Evolutionary conservation across 202 grass and related monocot species (phyloP), one percentile per base, ranked within the genome.

Genomic region (Zoysia matrella): DNA sequence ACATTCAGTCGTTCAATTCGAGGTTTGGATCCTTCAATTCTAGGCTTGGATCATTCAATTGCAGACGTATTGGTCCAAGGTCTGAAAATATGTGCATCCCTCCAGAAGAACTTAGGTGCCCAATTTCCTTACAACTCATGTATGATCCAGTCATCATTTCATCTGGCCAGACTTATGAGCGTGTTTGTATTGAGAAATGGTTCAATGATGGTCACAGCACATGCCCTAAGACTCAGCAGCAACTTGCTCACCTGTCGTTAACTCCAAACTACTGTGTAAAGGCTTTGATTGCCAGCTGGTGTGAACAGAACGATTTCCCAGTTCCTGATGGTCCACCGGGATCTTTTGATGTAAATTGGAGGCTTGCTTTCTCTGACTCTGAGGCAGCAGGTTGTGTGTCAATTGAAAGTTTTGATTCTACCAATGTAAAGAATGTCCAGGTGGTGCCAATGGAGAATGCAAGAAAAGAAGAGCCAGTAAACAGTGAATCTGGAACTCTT

Each of bases 111-210:
- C 87, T 99, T 65, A 90, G 89, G 83, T 99, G 96, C 77, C 96
- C 96, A 14, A 99, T 99, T 76, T 99, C 93, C 48, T 88, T 99
- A 62, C 96, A 99, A 67, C 78, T 99, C 43, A 99, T 99, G 96
- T 93, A 90, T 57, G 96, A 99, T 62, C 96, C 96, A 36, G 96
- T 99, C 46, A 94, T 99, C 58, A 88, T 96, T 89, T 93, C 96
- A 83, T 99, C 96, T 5, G 96, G 96, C 39, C 96, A 99, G 62
- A 99, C 96, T 72, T 99, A 99, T 80, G 96, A 99, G 78, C 90
- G 92, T 81, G 75, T 93, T 65, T 99, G 96, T 81, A 96, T 99
- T 56, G 96, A 99, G 72, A 99, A 99, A 91, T 99, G 96, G 96
- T 94, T 99, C 77, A 92, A 89, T 68, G 87, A 99, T 52, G 96